Base-by-base conservation (phyloP, 495 filamentous ascomycete species). In the Aspergillus indologenus region DNA sequence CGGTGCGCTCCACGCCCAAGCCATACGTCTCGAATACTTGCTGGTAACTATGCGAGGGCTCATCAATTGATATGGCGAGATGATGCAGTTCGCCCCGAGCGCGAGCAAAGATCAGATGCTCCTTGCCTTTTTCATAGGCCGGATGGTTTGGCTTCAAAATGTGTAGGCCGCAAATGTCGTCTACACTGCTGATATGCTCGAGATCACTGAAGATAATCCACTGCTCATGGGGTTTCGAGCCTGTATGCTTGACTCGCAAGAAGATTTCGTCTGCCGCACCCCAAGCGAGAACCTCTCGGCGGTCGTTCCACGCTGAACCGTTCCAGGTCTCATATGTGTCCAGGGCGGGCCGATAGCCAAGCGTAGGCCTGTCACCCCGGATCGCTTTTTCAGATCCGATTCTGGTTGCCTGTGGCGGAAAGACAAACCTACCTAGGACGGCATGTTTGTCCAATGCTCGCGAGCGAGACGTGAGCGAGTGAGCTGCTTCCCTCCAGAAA, bases 341-440 rank as follows among this genome's bases (percentile, higher is more conserved):
- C 23, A 89, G 78, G 19, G 81, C 75, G 18, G 87, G 85, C 24
- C 78, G 76, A 63, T 85, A 89, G 6, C 84, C 85, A 61, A 87
- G 79, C 4, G 84, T 90, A 54, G 87, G 85, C 23, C 79, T 82
- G 55, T 73, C 69, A 54, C 42, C 63, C 57, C 71, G 67, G 20
- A 56, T 71, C 21, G 63, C 61, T 52, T 64, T 66, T 29, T 71
- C 63, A 18, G 66, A 56, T 15, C 70, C 70, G 19, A 73, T 60
- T 43, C 59, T 56, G 54, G 65, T 68, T 58, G 64, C 75, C 44
- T 61, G 55, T 7, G 68, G 61, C 7, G 84, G 79, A 12, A 78
- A 68, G 5, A 87, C 61, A 56, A 81, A 79, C 19, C 81, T 71
- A 22, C 83, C 83, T 47, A 85, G 63, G 40, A 89, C 73, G 5